phyloP scores from a whole-genome alignment of 169 alveolate species.

The Plasmodium blacklocki region DNA sequence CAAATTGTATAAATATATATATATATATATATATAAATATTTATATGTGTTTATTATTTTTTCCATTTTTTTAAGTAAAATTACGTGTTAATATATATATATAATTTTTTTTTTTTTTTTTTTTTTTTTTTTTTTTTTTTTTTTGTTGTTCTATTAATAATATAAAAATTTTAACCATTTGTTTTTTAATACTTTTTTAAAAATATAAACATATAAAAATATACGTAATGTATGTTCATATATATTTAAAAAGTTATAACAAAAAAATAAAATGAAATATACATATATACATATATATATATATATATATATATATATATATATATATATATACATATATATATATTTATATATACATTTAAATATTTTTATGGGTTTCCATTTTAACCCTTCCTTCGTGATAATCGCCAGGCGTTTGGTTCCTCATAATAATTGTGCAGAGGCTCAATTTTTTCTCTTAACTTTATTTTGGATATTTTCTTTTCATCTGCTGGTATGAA shows the following conservation, averaged over 20 bases:
- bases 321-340: background rate
- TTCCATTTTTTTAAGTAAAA: too few relatives aligned
- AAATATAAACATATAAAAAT: too few relatives aligned
- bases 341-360: background rate
- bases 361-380: background rate
- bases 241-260: background rate
- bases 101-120: background rate
- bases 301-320: background rate
- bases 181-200: too few relatives aligned
- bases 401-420: constrained; percentile 98
- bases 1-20: background rate
- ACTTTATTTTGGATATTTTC: constrained; percentile 92
- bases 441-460: constrained; percentile 96
- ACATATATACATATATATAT: background rate
- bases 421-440: constrained; percentile 96
- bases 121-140: background rate
- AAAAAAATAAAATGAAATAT: background rate
- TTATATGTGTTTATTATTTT: too few relatives aligned
- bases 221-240: too few relatives aligned
- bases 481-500: constrained; percentile 90
- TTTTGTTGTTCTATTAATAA: too few relatives aligned
- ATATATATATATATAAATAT: too few relatives aligned
- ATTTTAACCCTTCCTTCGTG: constrained; percentile 92
- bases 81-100: too few relatives aligned
- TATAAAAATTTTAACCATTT: too few relatives aligned